These are phyloP conservation scores for Tricholoma furcatifolium DNA, from an alignment of 768 basidiomycete species.

Conservation along the genomic window DNA sequence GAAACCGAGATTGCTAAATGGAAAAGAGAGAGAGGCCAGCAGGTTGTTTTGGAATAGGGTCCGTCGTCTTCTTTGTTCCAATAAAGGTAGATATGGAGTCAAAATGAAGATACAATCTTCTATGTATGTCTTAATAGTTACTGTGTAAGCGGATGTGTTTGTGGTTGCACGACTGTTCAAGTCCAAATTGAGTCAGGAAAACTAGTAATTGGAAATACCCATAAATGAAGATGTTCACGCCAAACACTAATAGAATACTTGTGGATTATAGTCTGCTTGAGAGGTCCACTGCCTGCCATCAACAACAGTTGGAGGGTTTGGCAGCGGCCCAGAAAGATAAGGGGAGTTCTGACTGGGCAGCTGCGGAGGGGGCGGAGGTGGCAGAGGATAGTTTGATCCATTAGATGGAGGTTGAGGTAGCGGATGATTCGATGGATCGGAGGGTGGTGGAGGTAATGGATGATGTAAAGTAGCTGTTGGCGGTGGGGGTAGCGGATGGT, in stretches of 20 bases:
- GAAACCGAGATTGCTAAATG: constrained; percentile 84
- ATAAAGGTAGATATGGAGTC: too few species aligned
- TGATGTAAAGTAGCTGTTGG: too few species aligned
- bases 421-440: too few species aligned
- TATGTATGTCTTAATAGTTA: too few species aligned
- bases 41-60: neutral
- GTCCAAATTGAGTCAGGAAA: too few species aligned
- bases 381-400: constrained; percentile 10
- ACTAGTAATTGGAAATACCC: too few species aligned
- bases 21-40: constrained; percentile 42
- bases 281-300: constrained; percentile 35
- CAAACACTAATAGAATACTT: constrained; percentile 19
- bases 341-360: constrained; percentile 11
- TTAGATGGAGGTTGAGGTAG: too few species aligned
- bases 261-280: constrained; percentile 26
- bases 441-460: too few species aligned
- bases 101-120: too few species aligned
- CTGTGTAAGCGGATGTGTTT: too few species aligned
- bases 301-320: constrained; percentile 36
- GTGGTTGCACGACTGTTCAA: too few species aligned
- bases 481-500: constrained; percentile 30
- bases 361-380: constrained; percentile 24
- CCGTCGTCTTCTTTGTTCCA: too few species aligned
- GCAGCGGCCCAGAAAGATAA: constrained; percentile 39
- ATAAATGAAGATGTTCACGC: neutral